phyloP scores from a whole-genome alignment of 345 rosid species.

The Gossypium turneri region DNA sequence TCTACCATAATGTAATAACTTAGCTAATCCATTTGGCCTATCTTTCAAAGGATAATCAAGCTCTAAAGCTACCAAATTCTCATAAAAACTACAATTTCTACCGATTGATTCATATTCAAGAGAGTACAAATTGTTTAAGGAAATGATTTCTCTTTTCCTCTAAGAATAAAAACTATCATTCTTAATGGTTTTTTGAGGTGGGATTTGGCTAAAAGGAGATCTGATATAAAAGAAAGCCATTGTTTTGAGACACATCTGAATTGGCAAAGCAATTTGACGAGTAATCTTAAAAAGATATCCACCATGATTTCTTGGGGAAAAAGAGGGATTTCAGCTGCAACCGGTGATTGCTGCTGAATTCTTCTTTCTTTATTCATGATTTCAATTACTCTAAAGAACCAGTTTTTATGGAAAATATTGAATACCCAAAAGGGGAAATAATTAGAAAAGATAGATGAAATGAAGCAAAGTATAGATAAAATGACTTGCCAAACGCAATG shows the following conservation, averaged over 20 bases:
- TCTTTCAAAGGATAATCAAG: constrained; percentile 22
- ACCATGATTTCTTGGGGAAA: constrained; percentile 36
- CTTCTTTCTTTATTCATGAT: not conserved
- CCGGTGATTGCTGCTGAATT: not conserved
- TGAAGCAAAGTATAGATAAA: not conserved
- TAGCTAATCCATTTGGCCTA: constrained; percentile 4
- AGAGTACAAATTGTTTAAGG: constrained; percentile 15
- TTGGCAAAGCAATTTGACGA: constrained; percentile 30
- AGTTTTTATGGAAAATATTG: not conserved
- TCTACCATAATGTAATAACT: constrained; percentile 14
- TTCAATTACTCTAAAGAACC: not conserved
- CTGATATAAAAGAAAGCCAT: constrained; percentile 28
- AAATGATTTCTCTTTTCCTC: constrained; percentile 15
- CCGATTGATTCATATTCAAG: constrained; percentile 15
- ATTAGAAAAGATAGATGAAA: not conserved
- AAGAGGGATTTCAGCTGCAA: not conserved
- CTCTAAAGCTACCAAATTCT: constrained; percentile 22
- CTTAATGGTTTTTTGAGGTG: constrained; percentile 22
- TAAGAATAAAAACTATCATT: not conserved
- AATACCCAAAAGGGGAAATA: not conserved
- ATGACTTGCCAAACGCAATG: constrained; percentile 90
- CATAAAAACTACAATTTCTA: not conserved
- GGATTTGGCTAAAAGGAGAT: constrained; percentile 29
- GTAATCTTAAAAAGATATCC: constrained; percentile 39
- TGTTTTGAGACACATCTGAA: constrained; percentile 45